Base-by-base conservation (phyloP, 2,329 filamentous ascomycete species). In the Paracamarosporium sp. region DNA sequence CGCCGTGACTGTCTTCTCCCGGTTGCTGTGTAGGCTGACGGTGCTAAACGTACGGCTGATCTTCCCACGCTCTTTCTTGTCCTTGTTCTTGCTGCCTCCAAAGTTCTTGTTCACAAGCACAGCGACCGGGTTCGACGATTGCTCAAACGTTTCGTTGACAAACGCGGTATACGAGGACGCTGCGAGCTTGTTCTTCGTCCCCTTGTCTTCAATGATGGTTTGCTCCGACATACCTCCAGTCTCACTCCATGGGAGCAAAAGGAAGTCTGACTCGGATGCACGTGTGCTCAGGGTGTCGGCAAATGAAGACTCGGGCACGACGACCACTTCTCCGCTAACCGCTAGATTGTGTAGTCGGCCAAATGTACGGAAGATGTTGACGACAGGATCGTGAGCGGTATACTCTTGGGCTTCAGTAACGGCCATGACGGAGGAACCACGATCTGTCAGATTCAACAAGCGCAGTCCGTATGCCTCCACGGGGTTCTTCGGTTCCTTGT, bases 401-500 rank as follows among this genome's bases (percentile, higher is more conserved):
- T 77, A 85, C 47, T 95, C 91, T 36, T 93, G 90, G 3, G 89
- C 83, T 70, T 96, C 92, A 0, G 92, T 89, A 11, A 96, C 92
- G 67, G 92, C 90, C 94, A 98, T 98, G 67, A 97, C 94, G 17
- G 93, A 93, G 0, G 94, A 97, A 40, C 92, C 90, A 83, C 94
- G 92, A 67, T 97, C 93, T 0, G 92, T 96, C 12, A 98, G 85
- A 71, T 96, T 91, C 47, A 96, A 79, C 15, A 98, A 84, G 13
- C 93, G 90, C n/a, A 97, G 79, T 30, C 93, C 94, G 67, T 96
- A 92, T 0, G 93, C 89, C 69, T 90, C 85, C 1, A 94, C 82
- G 1, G 86, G 84, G 8, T 81, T 79, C 50, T 78, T 80, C 24
- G 64, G 56, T 28, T 53, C 40, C 5, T 56, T 33, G 1, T 67